Evolutionary conservation across 306 rosid genomes (phyloP).

Genomic region (Vachellia pachyceras): DNA sequence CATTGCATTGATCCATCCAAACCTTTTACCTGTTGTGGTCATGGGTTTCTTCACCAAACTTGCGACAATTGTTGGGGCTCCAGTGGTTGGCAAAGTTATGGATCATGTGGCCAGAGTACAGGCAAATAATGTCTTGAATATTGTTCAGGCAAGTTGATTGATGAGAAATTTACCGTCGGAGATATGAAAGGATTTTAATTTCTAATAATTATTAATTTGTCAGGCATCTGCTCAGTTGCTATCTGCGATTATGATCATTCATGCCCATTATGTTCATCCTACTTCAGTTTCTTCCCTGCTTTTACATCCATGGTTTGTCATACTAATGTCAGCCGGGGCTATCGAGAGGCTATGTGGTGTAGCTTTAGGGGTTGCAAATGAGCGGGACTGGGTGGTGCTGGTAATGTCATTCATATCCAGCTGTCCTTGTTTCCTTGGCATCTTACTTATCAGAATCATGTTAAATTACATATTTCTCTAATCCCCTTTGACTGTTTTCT

Average conservation of each 20-base stretch:
- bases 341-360: slow-evolving; percentile 85
- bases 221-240: slow-evolving; percentile 92
- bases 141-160: slow-evolving; percentile 69
- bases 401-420: slow-evolving; percentile 50
- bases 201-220: slow-evolving; percentile 30
- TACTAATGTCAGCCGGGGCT: slow-evolving; percentile 80
- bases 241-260: slow-evolving; percentile 79
- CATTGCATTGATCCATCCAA: slow-evolving; percentile 87
- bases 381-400: slow-evolving; percentile 99
- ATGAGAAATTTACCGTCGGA: slow-evolving; percentile 22
- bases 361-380: slow-evolving; percentile 90
- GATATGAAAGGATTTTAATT: slow-evolving; percentile 8
- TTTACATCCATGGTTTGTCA: slow-evolving; percentile 82
- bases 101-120: slow-evolving; percentile 83
- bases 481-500: slow-evolving; percentile 25
- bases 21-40: slow-evolving; percentile 93
- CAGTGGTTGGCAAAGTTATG: slow-evolving; percentile 84
- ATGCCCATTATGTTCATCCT: slow-evolving; percentile 65
- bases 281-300: slow-evolving; percentile 66
- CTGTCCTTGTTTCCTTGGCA: slow-evolving; percentile 34
- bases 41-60: slow-evolving; percentile 90
- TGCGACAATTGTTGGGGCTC: slow-evolving; percentile 82
- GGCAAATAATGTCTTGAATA: slow-evolving; percentile 71
- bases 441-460: slow-evolving; percentile 4
- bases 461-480: slow-evolving; percentile 30